Evolutionary conservation across 1,284 basidiomycete genomes (phyloP), one percentile per base, ranked within the genome.

Genomic region (Mrakiaceae sp.): DNA sequence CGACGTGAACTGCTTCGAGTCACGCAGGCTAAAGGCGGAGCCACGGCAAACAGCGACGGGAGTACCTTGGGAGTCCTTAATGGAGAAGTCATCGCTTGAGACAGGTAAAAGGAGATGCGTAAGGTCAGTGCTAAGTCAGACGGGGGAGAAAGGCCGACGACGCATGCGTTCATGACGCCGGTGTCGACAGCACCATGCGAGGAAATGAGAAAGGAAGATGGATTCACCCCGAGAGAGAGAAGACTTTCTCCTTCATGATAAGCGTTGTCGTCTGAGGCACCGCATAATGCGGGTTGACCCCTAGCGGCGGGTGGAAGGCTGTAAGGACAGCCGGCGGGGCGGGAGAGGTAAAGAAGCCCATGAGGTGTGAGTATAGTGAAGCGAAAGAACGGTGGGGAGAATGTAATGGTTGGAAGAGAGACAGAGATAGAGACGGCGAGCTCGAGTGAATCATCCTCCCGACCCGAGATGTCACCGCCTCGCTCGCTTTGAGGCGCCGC

Each of bases 1-100:
- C 66, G 75, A 75, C 57, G 70, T 72, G 65, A 77, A 74, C 40
- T 71, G 73, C 68, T 76, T 77, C 27, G 69, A 68, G 56, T 75
- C 75, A n/a, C 70, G 63, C 47, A 76, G 68, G 8, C 70, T 71
- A 49, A 74, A 16, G 2, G 70, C 68, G 59, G 72, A 71, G 39
- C 73, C 76, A 43, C 68, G 51, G 56, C 74, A 74, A 39, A 60
- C 58, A 5, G 74, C 69, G 3, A 77, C 73, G 1, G 66, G 62
- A 2, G 65, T 48, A 0, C 75, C 75, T 12, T 71, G 69, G 27
- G 60, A 63, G 60, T 77, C 75, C 63, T 74, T 73, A 59, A 76
- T 67, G 40, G 66, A 64, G 62, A 73, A 75, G 63, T 74, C 71
- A 62, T 76, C 74, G 27, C 27, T 27, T 27, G 27, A 27, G 27